Base-by-base conservation (phyloP, 2,329 filamentous ascomycete genomes). In the Endocalyx cinctus region DNA sequence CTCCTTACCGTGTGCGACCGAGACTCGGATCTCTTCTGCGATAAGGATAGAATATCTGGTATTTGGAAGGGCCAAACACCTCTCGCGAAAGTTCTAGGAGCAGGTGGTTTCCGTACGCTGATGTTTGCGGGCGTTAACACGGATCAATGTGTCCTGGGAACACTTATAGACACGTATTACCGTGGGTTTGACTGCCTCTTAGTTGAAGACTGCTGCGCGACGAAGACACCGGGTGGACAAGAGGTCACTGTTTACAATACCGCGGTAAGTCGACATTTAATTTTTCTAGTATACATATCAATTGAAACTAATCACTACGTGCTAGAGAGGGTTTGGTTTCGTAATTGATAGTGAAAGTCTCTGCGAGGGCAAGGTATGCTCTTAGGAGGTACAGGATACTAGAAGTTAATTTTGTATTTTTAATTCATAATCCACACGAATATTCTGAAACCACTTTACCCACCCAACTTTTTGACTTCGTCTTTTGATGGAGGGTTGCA, bases 41-140 rank as follows among this genome's bases (percentile, higher is more conserved):
- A 71, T 46, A 80, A 80, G 59, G 71, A 77, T 43, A 62, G 75
- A 14, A 72, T 78, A 60, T 74, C 69, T 14, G 77, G 73, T 3
- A 56, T 80, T 30, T 79, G 73, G 70, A 61, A 59, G 16, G 46
- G 54, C 7, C 49, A 49, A 10, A 68, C 67, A 27, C 57, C 60
- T 6, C 56, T 72, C 5, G 37, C 29, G 17, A 31, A 37, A 16
- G 41, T 25, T 6, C 22, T 50, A 4, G 28, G 23, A 4, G 32
- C 29, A 3, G 31, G 32, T 17, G 35, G 43, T 12, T 41, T 39
- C 17, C 38, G 60, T 27, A 78, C 72, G 5, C 48, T 79, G 27
- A 46, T 80, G 14, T 77, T 79, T 41, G 57, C 70, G 1, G 75
- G 76, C 0, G 74, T 78, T 10, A 79, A 80, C 46, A 77, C 74